Evolutionary conservation across 768 basidiomycete genomes (phyloP), one percentile per base, ranked within the genome.

Genomic region (Termitomyces sp.): DNA sequence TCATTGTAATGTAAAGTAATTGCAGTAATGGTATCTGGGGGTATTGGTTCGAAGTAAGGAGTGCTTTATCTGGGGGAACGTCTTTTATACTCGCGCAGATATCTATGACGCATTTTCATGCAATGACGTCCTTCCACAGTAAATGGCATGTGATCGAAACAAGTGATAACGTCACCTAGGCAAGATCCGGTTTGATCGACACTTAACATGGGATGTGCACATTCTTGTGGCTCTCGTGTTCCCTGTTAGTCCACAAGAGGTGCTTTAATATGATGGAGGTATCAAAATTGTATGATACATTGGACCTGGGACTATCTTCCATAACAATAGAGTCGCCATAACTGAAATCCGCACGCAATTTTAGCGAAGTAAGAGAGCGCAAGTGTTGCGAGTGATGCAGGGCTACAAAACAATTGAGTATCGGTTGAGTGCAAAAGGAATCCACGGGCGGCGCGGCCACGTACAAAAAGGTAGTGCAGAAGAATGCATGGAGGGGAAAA

Each of bases 1-100:
- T 62, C 67, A 67, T 67, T 31, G n/a, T 57, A 31, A 46, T n/a
- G 54, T 42, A 8, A 44, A 30, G 6, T 34, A 15, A 34, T 51
- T 15, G 5, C n/a, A 22, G 20, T 27, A 18, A 18, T 58, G 57
- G 57, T 58, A 51, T 51, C 42, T 54, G 34, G 7, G 42, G 52
- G 52, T 54, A 42, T 54, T 41, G 37, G 53, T 54, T 54, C 12
- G 27, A n/a, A 39, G 39, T 42, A 20, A 42, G 42, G 53, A 42
- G 11, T 9, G 20, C 0, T 8, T 13, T 1, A 1, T 6, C 18
- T 6, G 11, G 54, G 18, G 33, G 22, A 15, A 12, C 1, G 18
- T 27, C 36, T 64, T 64, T 57, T 64, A 64, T 64, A 61, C 18
- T 11, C 46, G 20, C 18, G 12, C 20, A 8, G 36, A 39, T 37